phyloP scores from a whole-genome alignment of 2,329 filamentous ascomycete species.

The Dactylella cylindrospora region DNA sequence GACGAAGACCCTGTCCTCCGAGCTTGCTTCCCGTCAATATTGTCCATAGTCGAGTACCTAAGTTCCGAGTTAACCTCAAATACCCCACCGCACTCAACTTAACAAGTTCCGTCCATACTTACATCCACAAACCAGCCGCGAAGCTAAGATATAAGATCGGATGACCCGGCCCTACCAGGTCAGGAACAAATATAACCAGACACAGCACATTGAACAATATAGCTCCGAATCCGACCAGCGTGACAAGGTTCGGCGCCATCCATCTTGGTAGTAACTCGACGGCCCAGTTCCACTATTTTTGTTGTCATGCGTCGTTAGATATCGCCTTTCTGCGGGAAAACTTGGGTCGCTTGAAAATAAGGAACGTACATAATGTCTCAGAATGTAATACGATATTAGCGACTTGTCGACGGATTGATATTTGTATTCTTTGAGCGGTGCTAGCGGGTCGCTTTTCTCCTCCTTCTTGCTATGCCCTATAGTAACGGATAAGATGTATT shows the following conservation, averaged over 20 bases:
- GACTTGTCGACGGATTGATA: constrained; percentile 98
- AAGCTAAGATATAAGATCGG: constrained; percentile 96
- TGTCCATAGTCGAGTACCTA: constrained; percentile 93
- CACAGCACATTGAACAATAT: constrained; percentile 79
- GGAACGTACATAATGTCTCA: constrained; percentile 83
- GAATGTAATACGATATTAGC: constrained; percentile 85
- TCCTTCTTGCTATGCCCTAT: constrained; percentile 35
- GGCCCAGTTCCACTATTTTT: constrained; percentile 96
- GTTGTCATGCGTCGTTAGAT: no score
- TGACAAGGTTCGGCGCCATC: constrained; percentile 98
- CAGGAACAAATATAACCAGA: constrained; percentile 79
- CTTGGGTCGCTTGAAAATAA: constrained; percentile 11
- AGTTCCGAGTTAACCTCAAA: constrained; percentile 9
- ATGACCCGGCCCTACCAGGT: constrained; percentile 83
- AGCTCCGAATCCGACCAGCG: constrained; percentile 89
- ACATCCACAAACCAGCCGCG: constrained; percentile 94
- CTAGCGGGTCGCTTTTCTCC: constrained; percentile 66
- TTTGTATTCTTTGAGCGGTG: constrained; percentile 92
- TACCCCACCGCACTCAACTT: background rate
- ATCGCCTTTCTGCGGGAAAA: no score
- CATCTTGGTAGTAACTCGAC: constrained; percentile 90
- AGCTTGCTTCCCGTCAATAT: constrained; percentile 97
- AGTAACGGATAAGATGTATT: background rate
- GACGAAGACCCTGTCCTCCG: constrained; percentile 92
- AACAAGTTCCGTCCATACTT: constrained; percentile 44